A percentile compares a stretch with the other conserved stretches of the same genome.
phyloP scores from a whole-genome alignment of 1,284 basidiomycete genomes.

The Trichosporon sp. region DNA sequence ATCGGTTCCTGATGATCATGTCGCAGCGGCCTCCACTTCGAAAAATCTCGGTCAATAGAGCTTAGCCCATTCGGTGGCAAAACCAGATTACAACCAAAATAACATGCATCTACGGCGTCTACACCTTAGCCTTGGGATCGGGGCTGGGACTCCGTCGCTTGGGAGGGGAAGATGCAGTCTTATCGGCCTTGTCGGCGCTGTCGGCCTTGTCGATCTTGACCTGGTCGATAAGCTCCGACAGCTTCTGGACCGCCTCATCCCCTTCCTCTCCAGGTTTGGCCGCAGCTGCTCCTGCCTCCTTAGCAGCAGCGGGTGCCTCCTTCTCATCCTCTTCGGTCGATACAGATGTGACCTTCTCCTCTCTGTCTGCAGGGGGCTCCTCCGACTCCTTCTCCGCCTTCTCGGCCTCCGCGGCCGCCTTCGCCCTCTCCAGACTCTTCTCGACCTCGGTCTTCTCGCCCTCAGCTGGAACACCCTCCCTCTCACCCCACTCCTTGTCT shows the following conservation, averaged over 20 bases:
- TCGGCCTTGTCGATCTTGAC: not conserved
- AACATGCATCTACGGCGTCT: not conserved
- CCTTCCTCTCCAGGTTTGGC: not conserved
- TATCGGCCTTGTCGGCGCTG: not conserved
- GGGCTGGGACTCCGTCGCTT: no score
- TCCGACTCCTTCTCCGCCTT: not conserved
- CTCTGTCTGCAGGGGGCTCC: no score
- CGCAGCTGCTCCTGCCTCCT: not conserved
- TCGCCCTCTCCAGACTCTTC: not conserved
- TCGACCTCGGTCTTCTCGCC: not conserved
- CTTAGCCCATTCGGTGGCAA: not conserved
- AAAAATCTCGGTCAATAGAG: not conserved
- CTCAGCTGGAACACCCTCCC: not conserved
- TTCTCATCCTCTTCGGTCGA: conserved; percentile 1
- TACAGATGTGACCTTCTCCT: no score
- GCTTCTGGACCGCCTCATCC: conserved; percentile 5
- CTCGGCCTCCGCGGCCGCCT: not conserved
- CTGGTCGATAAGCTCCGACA: not conserved
- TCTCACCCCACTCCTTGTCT: conserved; percentile 27
- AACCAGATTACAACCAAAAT: not conserved
- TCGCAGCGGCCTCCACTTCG: not conserved
- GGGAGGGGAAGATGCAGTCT: no score
- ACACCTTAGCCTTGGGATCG: not conserved
- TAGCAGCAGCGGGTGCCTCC: not conserved
- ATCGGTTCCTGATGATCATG: not conserved